Conservation (phyloP, 2,329 filamentous ascomycete genomes). For the Setomelanomma holmii region DNA sequence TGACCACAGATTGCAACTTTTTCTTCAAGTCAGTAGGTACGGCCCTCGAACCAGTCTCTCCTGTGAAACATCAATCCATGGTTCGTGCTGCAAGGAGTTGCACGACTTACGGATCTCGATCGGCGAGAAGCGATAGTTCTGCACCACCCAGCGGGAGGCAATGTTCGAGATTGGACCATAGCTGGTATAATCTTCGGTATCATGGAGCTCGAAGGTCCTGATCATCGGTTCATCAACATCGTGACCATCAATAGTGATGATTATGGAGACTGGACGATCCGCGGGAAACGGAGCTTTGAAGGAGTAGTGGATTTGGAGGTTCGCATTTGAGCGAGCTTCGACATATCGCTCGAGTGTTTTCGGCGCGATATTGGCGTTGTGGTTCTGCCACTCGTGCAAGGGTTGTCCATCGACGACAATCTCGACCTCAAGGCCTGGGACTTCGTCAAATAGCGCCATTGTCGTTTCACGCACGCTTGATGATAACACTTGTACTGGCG, state of each 20-base stretch:
- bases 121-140: slow-evolving; percentile 22
- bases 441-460: slow-evolving; percentile 20
- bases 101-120: slow-evolving; percentile 12
- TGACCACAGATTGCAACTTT: slow-evolving; percentile 12
- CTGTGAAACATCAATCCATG: slow-evolving; percentile 1
- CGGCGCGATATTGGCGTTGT: slow-evolving; percentile 7
- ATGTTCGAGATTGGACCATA: slow-evolving; percentile 7
- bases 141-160: slow-evolving; percentile 2
- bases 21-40: slow-evolving; percentile 4
- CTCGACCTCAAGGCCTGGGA: slow-evolving; percentile 20
- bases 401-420: slow-evolving; percentile 26
- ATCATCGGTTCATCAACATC: slow-evolving; percentile 10
- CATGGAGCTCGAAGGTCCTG: slow-evolving; percentile 7
- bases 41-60: neutral
- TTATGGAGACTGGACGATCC: slow-evolving; percentile 14
- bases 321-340: slow-evolving; percentile 25
- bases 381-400: slow-evolving; percentile 30
- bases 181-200: slow-evolving; percentile 4
- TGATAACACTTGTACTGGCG: too few species aligned
- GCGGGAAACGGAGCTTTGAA: slow-evolving; percentile 15
- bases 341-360: slow-evolving; percentile 35
- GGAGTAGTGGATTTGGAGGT: slow-evolving; percentile 23
- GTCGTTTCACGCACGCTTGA: too few species aligned
- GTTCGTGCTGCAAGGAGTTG: neutral
- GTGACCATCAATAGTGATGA: slow-evolving; percentile 27